phyloP scores from a whole-genome alignment of 1,284 basidiomycete genomes.

The Naganishia sp. region DNA sequence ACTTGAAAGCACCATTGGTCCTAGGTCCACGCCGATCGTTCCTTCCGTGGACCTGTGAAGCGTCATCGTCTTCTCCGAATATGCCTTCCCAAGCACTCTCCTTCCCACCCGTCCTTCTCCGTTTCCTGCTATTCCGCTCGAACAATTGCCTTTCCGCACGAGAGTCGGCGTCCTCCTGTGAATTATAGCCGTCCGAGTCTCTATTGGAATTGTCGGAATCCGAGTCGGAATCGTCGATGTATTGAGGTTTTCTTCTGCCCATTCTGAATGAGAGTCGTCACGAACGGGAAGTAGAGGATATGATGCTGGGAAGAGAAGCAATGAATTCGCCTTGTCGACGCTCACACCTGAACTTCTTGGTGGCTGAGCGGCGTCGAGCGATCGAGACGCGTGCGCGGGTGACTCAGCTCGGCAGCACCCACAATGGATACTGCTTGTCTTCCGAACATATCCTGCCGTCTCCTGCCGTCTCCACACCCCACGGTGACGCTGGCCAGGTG shows the following conservation, averaged over 20 bases:
- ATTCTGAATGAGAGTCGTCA: slow-evolving; percentile 55
- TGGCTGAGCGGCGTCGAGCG: neutral
- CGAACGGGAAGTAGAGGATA: too few species aligned
- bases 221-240: slow-evolving; percentile 73
- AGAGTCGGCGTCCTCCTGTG: slow-evolving; percentile 63
- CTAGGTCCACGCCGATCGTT: slow-evolving; percentile 50
- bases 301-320: too few species aligned
- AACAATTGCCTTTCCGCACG: slow-evolving; percentile 76
- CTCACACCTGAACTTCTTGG: neutral
- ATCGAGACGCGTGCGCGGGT: slow-evolving; percentile 12
- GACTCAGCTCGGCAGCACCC: neutral
- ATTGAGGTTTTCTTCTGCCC: slow-evolving; percentile 76
- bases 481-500: too few species aligned
- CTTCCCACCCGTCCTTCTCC: slow-evolving; percentile 65
- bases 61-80: slow-evolving; percentile 73
- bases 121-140: slow-evolving; percentile 64
- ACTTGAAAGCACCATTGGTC: slow-evolving; percentile 60
- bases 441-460: neutral
- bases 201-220: slow-evolving; percentile 65
- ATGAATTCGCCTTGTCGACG: neutral
- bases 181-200: slow-evolving; percentile 55
- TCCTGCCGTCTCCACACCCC: too few species aligned
- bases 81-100: slow-evolving; percentile 79
- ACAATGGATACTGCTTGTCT: too few species aligned
- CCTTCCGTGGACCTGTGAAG: slow-evolving; percentile 54